phyloP scores from a whole-genome alignment of 306 rosid genomes.

The Rosa rugosa region DNA sequence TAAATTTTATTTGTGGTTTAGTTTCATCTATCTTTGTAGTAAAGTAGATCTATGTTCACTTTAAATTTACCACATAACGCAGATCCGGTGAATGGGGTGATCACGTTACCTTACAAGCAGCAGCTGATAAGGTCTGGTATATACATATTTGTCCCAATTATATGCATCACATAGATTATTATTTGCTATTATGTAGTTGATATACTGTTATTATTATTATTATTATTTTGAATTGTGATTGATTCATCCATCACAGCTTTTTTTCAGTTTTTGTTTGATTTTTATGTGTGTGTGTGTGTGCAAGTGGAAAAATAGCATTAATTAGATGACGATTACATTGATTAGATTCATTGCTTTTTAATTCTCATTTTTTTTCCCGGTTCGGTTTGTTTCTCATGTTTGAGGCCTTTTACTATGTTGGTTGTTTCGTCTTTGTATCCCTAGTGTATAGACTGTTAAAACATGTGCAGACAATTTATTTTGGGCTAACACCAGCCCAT shows the following conservation, averaged over 20 bases:
- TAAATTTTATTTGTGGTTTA: constrained; percentile 10
- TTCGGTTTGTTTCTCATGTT: background rate
- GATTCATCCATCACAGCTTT: background rate
- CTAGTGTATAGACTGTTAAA: background rate
- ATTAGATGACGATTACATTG: background rate
- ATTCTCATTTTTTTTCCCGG: background rate
- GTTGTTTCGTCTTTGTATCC: background rate
- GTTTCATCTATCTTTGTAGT: constrained; percentile 15
- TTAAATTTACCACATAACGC: constrained; percentile 32
- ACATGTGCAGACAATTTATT: background rate
- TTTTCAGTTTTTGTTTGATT: background rate
- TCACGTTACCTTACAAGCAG: constrained; percentile 95
- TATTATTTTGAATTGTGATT: background rate
- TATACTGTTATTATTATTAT: background rate
- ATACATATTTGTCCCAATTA: background rate
- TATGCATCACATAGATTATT: constrained; percentile 1
- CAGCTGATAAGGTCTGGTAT: constrained; percentile 71
- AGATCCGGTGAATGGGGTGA: constrained; percentile 99
- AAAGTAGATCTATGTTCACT: constrained; percentile 17
- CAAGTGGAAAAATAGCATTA: background rate
- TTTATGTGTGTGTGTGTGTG: background rate
- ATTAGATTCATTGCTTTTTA: background rate
- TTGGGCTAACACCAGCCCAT: background rate
- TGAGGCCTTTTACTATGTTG: background rate
- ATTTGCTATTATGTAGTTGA: background rate